Percentiles rank a stretch among this genome's conserved stretches.
Conservation (phyloP, 1,284 basidiomycete species). For the Papiliotrema laurentii region DNA sequence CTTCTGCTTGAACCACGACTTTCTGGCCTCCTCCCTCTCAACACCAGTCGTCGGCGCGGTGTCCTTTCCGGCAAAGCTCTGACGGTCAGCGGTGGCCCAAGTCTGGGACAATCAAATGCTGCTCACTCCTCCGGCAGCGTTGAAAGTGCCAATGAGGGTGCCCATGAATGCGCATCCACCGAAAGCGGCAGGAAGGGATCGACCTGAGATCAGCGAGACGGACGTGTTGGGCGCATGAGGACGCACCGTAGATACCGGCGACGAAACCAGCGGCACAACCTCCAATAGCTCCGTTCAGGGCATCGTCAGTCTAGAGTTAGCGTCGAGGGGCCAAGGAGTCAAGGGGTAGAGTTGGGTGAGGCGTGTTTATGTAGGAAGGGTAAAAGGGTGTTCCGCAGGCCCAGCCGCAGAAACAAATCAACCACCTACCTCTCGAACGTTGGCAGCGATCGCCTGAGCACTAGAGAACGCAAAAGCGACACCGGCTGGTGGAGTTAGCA, state of each 20-base stretch:
- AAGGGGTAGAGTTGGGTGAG: not conserved
- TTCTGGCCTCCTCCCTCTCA: slow-evolving; percentile 44
- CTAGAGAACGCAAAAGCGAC: slow-evolving; percentile 84
- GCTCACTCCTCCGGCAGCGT: slow-evolving; percentile 63
- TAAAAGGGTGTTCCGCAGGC: not conserved
- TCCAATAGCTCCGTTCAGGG: slow-evolving; percentile 77
- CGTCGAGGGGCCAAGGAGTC: not conserved
- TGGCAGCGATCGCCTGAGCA: slow-evolving; percentile 74
- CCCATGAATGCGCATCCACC: slow-evolving; percentile 77
- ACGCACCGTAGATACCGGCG: slow-evolving; percentile 73
- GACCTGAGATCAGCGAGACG: slow-evolving; percentile 52
- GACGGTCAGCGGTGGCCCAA: not conserved
- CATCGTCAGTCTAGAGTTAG: slow-evolving; percentile 61
- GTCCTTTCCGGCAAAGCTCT: slow-evolving; percentile 41
- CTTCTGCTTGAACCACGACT: not conserved
- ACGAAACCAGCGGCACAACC: slow-evolving; percentile 92
- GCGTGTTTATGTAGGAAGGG: not conserved
- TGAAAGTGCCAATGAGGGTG: slow-evolving; percentile 74
- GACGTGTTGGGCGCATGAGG: not conserved
- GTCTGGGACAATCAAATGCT: not conserved
- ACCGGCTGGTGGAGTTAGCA: slow-evolving; percentile 58
- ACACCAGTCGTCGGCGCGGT: slow-evolving; percentile 40
- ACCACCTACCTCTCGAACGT: slow-evolving; percentile 58
- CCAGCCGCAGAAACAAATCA: not conserved
- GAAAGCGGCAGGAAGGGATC: slow-evolving; percentile 77